These are phyloP conservation scores for Odontarrhena argentea DNA, from an alignment of 345 rosid species.

Conservation along the genomic window DNA sequence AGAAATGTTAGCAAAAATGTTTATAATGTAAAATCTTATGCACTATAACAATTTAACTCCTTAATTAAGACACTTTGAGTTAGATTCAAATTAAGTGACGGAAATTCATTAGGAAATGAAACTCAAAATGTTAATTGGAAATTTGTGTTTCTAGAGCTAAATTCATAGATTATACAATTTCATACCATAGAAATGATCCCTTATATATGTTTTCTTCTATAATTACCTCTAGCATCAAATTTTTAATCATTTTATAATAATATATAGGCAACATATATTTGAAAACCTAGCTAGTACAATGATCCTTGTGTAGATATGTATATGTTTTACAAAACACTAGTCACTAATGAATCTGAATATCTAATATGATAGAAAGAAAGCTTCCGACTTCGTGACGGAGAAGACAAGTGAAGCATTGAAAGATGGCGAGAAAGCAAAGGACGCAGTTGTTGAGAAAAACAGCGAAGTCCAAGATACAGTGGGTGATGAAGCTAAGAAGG, in stretches of 20 bases:
- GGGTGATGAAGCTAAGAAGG: slow-evolving; percentile 25
- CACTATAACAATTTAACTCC: too few species aligned
- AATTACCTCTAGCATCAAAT: neutral
- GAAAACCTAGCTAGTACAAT: too few species aligned
- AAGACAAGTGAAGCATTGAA: slow-evolving; percentile 34
- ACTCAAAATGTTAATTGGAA: neutral
- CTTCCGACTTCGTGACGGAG: slow-evolving; percentile 35
- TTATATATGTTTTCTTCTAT: too few species aligned
- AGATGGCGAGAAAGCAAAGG: slow-evolving; percentile 40
- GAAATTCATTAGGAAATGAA: neutral
- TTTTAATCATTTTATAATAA: neutral
- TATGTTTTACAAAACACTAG: neutral
- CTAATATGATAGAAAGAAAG: slow-evolving; percentile 24
- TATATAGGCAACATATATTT: neutral
- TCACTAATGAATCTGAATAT: neutral
- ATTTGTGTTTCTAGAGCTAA: neutral
- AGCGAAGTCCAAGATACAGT: slow-evolving; percentile 12
- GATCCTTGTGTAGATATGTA: neutral
- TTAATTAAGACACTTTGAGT: too few species aligned
- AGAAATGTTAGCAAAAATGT: too few species aligned
- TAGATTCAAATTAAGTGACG: neutral
- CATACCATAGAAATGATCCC: slow-evolving; percentile 1
- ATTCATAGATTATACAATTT: neutral
- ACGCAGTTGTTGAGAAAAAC: slow-evolving; percentile 30
- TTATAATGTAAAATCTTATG: too few species aligned